phyloP scores from a whole-genome alignment of 805 yeast species.

The Ogataea sp. region DNA sequence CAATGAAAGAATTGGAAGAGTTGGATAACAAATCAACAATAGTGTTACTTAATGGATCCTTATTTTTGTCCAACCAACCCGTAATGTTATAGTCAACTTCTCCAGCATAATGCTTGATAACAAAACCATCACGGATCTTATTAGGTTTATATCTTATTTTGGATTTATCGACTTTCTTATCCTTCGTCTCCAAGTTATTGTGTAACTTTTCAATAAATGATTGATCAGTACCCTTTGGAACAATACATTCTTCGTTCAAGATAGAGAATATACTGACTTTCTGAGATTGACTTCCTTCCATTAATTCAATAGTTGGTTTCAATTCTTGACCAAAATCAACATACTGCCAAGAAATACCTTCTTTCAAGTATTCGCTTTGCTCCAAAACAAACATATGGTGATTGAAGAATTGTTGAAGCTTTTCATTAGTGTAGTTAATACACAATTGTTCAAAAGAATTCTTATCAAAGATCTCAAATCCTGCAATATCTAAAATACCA shows the following conservation, averaged over 20 bases:
- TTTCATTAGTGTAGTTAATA: slow-evolving; percentile 54
- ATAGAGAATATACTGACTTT: slow-evolving; percentile 74
- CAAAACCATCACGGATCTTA: slow-evolving; percentile 67
- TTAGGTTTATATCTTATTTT: slow-evolving; percentile 58
- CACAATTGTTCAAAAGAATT: slow-evolving; percentile 56
- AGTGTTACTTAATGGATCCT: slow-evolving; percentile 83
- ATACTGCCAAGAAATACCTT: slow-evolving; percentile 58
- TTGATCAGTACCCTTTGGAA: slow-evolving; percentile 81
- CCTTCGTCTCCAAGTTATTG: slow-evolving; percentile 44
- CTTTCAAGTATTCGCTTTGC: slow-evolving; percentile 51
- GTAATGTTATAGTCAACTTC: slow-evolving; percentile 88
- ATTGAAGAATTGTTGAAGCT: slow-evolving; percentile 52
- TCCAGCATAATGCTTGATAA: slow-evolving; percentile 91
- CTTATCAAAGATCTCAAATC: slow-evolving; percentile 50
- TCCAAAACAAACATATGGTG: slow-evolving; percentile 55
- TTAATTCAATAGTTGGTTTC: slow-evolving; percentile 88
- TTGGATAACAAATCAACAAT: slow-evolving; percentile 50
- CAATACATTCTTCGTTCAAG: slow-evolving; percentile 90
- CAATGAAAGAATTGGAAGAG: slow-evolving; percentile 51
- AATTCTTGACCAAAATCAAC: slow-evolving; percentile 93
- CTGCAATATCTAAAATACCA: slow-evolving; percentile 56
- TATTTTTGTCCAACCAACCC: slow-evolving; percentile 91
- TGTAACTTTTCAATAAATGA: slow-evolving; percentile 77
- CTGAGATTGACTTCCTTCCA: slow-evolving; percentile 57
- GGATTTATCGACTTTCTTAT: slow-evolving; percentile 8